Percentiles rank a stretch among this genome's conserved stretches.
These are phyloP conservation scores for Marasmius sp. DNA, from an alignment of 1,284 basidiomycete genomes.

Conservation along the genomic window DNA sequence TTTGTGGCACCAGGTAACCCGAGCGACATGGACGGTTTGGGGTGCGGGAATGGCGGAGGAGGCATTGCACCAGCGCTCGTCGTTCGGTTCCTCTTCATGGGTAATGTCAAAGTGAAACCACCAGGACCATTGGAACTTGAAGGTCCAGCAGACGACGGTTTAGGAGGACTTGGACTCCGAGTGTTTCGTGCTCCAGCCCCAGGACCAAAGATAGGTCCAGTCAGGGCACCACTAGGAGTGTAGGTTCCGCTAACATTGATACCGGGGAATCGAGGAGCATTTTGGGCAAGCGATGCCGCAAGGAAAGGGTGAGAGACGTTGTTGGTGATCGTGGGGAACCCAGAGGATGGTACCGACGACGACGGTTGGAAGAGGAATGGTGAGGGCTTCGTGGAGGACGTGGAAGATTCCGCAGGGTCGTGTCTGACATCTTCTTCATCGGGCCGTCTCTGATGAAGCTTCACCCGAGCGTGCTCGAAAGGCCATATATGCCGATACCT, in stretches of 20 bases:
- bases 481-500: conserved; percentile 96
- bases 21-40: neutral
- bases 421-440: neutral
- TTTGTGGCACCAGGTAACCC: neutral
- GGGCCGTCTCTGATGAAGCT: conserved; percentile 36
- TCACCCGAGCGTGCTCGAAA: conserved; percentile 89
- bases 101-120: neutral
- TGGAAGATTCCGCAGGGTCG: neutral
- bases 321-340: neutral
- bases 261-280: neutral
- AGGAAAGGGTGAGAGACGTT: neutral
- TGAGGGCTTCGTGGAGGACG: neutral
- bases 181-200: neutral
- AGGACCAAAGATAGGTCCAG: neutral
- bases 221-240: neutral
- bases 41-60: neutral
- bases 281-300: neutral
- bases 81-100: neutral
- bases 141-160: neutral
- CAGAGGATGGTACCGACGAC: neutral
- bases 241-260: neutral
- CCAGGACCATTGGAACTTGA: neutral
- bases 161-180: neutral
- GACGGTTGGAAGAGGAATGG: neutral
- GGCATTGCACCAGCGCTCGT: neutral